Conservation (phyloP, 306 rosid genomes). For the Quillaja saponaria region DNA sequence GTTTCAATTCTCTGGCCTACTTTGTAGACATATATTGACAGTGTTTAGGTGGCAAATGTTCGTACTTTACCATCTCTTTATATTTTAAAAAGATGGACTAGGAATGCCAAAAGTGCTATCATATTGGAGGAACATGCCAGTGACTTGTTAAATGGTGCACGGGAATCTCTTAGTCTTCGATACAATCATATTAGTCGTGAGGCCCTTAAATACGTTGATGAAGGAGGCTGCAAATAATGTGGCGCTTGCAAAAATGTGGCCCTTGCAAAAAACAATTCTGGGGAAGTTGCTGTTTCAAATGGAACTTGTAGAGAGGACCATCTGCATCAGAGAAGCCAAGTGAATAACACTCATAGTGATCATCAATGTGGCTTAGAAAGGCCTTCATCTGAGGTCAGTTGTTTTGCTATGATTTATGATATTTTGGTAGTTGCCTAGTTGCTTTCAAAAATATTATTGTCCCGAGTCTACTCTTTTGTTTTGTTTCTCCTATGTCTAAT, state of each 20-base stretch:
- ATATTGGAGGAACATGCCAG: slow-evolving; percentile 28
- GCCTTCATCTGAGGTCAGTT: slow-evolving; percentile 27
- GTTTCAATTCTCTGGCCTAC: slow-evolving; percentile 37
- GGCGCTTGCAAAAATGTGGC: slow-evolving; percentile 21
- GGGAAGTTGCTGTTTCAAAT: slow-evolving; percentile 1
- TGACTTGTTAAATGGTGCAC: slow-evolving; percentile 23
- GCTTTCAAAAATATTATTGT: not conserved
- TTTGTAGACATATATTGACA: slow-evolving; percentile 40
- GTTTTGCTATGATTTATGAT: not conserved
- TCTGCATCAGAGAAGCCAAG: slow-evolving; percentile 14
- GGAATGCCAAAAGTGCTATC: slow-evolving; percentile 44
- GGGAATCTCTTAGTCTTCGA: slow-evolving; percentile 26
- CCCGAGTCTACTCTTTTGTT: not conserved
- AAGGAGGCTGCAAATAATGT: slow-evolving; percentile 37
- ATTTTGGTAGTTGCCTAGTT: not conserved
- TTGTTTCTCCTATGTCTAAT: not conserved
- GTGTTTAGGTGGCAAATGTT: slow-evolving; percentile 43
- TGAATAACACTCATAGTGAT: slow-evolving; percentile 1
- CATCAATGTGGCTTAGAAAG: slow-evolving; percentile 14
- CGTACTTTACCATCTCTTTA: slow-evolving; percentile 41
- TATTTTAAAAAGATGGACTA: slow-evolving; percentile 40
- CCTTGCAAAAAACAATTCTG: slow-evolving; percentile 11
- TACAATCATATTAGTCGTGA: slow-evolving; percentile 35
- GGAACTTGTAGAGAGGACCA: slow-evolving; percentile 5
- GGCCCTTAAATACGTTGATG: slow-evolving; percentile 37